These are phyloP conservation scores for Thalassiosira mediterranea DNA, from an alignment of 352 stramenopile species.

Conservation along the genomic window DNA sequence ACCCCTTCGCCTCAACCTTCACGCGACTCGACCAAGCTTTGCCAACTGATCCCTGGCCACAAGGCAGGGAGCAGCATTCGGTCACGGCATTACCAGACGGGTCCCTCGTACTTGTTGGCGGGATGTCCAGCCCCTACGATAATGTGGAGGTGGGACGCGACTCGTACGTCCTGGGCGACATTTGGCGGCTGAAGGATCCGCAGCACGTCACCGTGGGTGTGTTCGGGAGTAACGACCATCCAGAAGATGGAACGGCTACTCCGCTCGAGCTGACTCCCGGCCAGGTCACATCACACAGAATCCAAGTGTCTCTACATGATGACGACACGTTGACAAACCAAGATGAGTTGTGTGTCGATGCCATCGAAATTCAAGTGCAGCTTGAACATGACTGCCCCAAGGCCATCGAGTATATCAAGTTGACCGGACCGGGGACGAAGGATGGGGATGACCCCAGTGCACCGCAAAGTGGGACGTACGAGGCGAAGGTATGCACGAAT, in stretches of 20 bases:
- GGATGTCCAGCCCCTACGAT: constrained; percentile 19
- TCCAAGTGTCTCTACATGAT: constrained; percentile 18
- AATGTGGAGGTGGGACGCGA: constrained; percentile 17
- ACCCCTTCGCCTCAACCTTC: constrained; percentile 30
- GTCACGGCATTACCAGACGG: constrained; percentile 32
- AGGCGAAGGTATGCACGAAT: constrained; percentile 41
- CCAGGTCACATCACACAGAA: constrained; percentile 20
- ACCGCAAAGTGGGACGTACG: constrained; percentile 16
- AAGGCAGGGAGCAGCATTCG: constrained; percentile 46
- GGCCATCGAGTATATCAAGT: constrained; percentile 31
- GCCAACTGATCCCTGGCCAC: constrained; percentile 1
- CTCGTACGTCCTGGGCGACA: constrained; percentile 18
- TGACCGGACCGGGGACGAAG: constrained; percentile 16
- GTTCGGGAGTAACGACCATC: constrained; percentile 11
- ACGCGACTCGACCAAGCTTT: constrained; percentile 8
- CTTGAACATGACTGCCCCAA: constrained; percentile 28
- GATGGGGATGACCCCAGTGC: constrained; percentile 19
- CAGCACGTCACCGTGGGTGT: constrained; percentile 24
- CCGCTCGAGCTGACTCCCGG: constrained; percentile 23
- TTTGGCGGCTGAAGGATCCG: constrained; percentile 37
- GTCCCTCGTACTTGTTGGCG: constrained; percentile 40
- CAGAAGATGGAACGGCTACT: background rate
- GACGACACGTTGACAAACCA: constrained; percentile 12
- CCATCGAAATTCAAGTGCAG: constrained; percentile 29
- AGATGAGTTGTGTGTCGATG: constrained; percentile 30